A percentile compares a stretch with the other conserved stretches of the same genome.
These are phyloP conservation scores for Scopulariopsis brevicaulis DNA, from an alignment of 2,329 filamentous ascomycete species.

Conservation along the genomic window DNA sequence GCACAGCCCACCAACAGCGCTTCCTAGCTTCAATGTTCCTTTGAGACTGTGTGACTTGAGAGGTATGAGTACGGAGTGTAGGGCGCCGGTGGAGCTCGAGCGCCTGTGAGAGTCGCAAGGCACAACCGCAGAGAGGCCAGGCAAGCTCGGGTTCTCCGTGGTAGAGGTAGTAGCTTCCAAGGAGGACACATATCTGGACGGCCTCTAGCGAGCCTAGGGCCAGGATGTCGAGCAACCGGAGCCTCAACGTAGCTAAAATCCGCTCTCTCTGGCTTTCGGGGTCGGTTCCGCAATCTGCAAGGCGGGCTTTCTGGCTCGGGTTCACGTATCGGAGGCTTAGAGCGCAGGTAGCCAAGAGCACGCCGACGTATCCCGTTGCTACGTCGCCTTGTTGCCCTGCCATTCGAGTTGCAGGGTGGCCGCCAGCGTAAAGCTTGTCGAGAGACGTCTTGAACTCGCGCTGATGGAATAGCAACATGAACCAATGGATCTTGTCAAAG, in stretches of 20 bases:
- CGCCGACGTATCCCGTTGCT: too few relatives aligned
- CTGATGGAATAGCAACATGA: constrained; percentile 18
- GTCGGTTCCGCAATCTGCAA: too few relatives aligned
- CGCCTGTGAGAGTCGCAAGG: constrained; percentile 20
- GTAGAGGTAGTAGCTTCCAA: constrained; percentile 18
- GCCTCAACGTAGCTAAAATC: too few relatives aligned
- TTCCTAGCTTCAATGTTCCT: constrained; percentile 15
- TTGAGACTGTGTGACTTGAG: neutral
- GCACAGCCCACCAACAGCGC: constrained; percentile 26
- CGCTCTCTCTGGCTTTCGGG: too few relatives aligned
- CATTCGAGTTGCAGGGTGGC: constrained; percentile 11
- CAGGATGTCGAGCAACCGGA: too few relatives aligned
- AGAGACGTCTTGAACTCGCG: constrained; percentile 14
- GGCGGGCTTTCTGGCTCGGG: too few relatives aligned
- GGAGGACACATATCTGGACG: too few relatives aligned
- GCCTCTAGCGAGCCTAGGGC: too few relatives aligned
- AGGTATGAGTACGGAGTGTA: neutral
- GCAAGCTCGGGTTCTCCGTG: constrained; percentile 21
- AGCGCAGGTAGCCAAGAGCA: too few relatives aligned
- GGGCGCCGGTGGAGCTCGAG: constrained; percentile 16
- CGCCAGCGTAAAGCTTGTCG: constrained; percentile 6
- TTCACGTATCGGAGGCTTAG: too few relatives aligned
- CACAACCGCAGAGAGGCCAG: constrained; percentile 25
- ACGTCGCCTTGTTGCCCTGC: constrained; percentile 14
- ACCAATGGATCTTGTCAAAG: constrained; percentile 26